Evolutionary conservation across 2,329 filamentous ascomycete genomes (phyloP).

Genomic region (Cercospora citrullina): DNA sequence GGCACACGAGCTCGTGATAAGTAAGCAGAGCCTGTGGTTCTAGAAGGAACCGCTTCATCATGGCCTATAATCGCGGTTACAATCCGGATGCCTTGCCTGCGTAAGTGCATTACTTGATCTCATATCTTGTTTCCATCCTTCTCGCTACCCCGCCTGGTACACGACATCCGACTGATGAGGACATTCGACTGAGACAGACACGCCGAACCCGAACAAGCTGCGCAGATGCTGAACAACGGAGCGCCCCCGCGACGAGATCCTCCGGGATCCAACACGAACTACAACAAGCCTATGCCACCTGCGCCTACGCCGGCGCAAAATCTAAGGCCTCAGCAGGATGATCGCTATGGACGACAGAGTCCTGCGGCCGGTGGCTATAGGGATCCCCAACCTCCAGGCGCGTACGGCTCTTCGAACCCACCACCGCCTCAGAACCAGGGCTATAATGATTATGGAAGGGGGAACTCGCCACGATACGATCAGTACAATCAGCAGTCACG

Average conservation of each 20-base stretch:
- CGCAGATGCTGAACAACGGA: constrained; percentile 41
- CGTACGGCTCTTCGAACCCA: constrained; percentile 40
- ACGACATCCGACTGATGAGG: constrained; percentile 24
- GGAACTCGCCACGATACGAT: constrained; percentile 39
- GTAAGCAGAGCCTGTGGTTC: constrained; percentile 2
- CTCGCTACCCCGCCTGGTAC: constrained; percentile 6
- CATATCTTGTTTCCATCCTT: constrained; percentile 11
- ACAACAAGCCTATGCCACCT: constrained; percentile 47
- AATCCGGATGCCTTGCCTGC: constrained; percentile 94
- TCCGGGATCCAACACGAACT: constrained; percentile 41
- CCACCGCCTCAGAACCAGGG: constrained; percentile 32
- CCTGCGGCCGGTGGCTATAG: constrained; percentile 29
- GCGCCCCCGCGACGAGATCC: constrained; percentile 29
- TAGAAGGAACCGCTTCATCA: constrained; percentile 42
- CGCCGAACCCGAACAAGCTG: constrained; percentile 67
- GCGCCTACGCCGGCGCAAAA: constrained; percentile 41
- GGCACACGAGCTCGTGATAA: neutral
- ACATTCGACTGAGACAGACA: constrained; percentile 53
- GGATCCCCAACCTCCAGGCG: constrained; percentile 39
- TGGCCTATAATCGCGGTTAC: constrained; percentile 93
- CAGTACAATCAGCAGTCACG: constrained; percentile 34
- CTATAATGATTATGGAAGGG: constrained; percentile 36
- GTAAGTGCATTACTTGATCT: constrained; percentile 53
- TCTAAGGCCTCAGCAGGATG: constrained; percentile 40
- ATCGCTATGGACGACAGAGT: constrained; percentile 37